phyloP scores from a whole-genome alignment of 768 basidiomycete species.

The Mycena amicta region DNA sequence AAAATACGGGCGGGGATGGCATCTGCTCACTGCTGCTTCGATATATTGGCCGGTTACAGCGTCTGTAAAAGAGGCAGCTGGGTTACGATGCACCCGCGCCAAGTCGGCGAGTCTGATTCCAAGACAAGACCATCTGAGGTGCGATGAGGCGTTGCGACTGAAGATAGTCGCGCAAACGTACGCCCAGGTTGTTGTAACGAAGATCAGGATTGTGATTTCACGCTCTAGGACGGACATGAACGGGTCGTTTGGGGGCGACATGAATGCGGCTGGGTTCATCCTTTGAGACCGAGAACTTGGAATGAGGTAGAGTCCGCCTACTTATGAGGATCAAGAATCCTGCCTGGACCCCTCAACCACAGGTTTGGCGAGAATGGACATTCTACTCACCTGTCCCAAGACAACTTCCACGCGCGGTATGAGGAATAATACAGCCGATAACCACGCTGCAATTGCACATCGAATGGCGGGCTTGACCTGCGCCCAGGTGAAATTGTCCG shows the following conservation, averaged over 20 bases:
- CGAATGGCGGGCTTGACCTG: slow-evolving; percentile 67
- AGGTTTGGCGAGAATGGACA: background rate
- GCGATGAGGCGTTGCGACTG: background rate
- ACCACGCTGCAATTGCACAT: slow-evolving; percentile 63
- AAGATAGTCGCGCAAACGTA: slow-evolving; percentile 35
- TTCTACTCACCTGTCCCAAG: slow-evolving; percentile 57
- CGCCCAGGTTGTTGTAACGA: slow-evolving; percentile 60
- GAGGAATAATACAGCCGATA: slow-evolving; percentile 59
- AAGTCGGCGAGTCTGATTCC: slow-evolving; percentile 65
- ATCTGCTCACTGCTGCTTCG: slow-evolving; percentile 44
- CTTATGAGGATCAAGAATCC: slow-evolving; percentile 67
- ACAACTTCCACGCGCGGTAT: slow-evolving; percentile 49
- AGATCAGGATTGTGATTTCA: slow-evolving; percentile 55
- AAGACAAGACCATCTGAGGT: slow-evolving; percentile 63
- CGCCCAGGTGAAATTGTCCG: slow-evolving; percentile 56
- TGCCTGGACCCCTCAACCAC: slow-evolving; percentile 42
- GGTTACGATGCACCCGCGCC: slow-evolving; percentile 47
- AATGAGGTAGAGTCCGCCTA: slow-evolving; percentile 23
- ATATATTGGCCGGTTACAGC: slow-evolving; percentile 58
- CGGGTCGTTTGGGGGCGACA: slow-evolving; percentile 70
- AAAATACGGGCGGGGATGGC: background rate
- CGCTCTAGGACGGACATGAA: slow-evolving; percentile 71
- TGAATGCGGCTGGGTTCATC: slow-evolving; percentile 50
- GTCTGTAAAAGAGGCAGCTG: slow-evolving; percentile 37
- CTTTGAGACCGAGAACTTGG: background rate